Conservation (phyloP, 2,329 filamentous ascomycete species). For the Akanthomyces dipterigenus region DNA sequence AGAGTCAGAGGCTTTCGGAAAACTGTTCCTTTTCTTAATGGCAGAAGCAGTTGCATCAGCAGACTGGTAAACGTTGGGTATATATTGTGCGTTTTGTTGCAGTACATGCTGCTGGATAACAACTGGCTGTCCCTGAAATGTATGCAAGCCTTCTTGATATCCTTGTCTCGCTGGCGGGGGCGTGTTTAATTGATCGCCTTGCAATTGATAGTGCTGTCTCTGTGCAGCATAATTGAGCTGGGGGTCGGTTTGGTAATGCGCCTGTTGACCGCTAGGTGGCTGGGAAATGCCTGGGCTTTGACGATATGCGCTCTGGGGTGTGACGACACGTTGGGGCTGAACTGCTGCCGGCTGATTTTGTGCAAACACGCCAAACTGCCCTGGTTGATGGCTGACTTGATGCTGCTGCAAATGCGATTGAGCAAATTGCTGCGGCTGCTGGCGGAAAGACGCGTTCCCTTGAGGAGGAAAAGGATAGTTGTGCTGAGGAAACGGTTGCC, state of each 20-base stretch:
- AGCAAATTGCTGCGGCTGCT: slow-evolving; percentile 14
- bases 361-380: slow-evolving; percentile 14
- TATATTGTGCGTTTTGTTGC: slow-evolving; percentile 14
- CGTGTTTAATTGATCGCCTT: slow-evolving; percentile 3
- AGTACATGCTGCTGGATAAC: slow-evolving; percentile 1
- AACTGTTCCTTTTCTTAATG: slow-evolving; percentile 8
- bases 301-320: neutral
- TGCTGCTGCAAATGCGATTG: slow-evolving; percentile 15
- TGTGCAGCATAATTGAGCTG: neutral
- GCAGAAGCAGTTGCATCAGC: neutral
- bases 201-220: slow-evolving; percentile 12
- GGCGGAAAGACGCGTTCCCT: slow-evolving; percentile 24
- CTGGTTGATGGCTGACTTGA: slow-evolving; percentile 14
- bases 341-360: slow-evolving; percentile 19
- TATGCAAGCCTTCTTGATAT: neutral
- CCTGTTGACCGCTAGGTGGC: slow-evolving; percentile 20
- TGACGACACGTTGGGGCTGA: slow-evolving; percentile 18
- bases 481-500: slow-evolving; percentile 26
- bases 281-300: slow-evolving; percentile 19
- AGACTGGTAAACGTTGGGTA: slow-evolving; percentile 6
- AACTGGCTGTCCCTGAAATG: neutral
- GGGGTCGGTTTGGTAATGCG: slow-evolving; percentile 15
- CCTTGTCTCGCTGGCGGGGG: slow-evolving; percentile 1
- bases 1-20: neutral
- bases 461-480: slow-evolving; percentile 28